Conservation (phyloP, 1,284 basidiomycete genomes). For the Schizopora paradoxa region DNA sequence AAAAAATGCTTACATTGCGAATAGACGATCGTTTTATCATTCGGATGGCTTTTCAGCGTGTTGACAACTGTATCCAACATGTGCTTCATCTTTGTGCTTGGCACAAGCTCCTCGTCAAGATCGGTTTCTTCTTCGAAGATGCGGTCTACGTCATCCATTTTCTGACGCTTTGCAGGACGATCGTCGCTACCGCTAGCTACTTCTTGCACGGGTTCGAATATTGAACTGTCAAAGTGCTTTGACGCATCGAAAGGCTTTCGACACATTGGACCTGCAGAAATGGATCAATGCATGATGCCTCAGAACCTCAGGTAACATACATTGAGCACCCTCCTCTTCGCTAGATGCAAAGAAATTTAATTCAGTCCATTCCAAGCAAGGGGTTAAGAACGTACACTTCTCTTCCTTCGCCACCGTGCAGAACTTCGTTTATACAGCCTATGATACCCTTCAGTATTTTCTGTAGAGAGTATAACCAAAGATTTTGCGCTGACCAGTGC, state of each 20-base stretch:
- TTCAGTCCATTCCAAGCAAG: not conserved
- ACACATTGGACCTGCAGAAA: constrained; percentile 46
- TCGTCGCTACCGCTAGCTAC: not conserved
- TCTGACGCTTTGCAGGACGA: too few species aligned
- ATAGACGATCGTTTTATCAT: constrained; percentile 65
- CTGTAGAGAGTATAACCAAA: not conserved
- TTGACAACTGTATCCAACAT: constrained; percentile 48
- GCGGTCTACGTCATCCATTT: too few species aligned
- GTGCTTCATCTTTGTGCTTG: constrained; percentile 64
- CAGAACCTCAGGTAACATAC: not conserved
- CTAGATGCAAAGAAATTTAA: constrained; percentile 1
- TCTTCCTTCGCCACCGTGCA: constrained; percentile 2
- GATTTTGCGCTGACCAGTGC: constrained; percentile 39
- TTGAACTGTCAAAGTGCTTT: constrained; percentile 24
- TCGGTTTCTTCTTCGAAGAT: not conserved
- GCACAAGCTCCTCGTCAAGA: constrained; percentile 30
- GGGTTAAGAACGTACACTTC: constrained; percentile 1
- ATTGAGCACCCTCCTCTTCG: constrained; percentile 8
- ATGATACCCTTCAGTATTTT: constrained; percentile 30
- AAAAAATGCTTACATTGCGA: constrained; percentile 54
- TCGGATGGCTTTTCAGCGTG: constrained; percentile 45
- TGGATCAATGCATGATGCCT: not conserved
- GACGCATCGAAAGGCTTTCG: constrained; percentile 45
- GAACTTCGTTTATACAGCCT: constrained; percentile 12
- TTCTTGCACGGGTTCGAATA: constrained; percentile 21